Base-by-base conservation (phyloP, 73 alveolate species). In the Uronychia binucleata region DNA sequence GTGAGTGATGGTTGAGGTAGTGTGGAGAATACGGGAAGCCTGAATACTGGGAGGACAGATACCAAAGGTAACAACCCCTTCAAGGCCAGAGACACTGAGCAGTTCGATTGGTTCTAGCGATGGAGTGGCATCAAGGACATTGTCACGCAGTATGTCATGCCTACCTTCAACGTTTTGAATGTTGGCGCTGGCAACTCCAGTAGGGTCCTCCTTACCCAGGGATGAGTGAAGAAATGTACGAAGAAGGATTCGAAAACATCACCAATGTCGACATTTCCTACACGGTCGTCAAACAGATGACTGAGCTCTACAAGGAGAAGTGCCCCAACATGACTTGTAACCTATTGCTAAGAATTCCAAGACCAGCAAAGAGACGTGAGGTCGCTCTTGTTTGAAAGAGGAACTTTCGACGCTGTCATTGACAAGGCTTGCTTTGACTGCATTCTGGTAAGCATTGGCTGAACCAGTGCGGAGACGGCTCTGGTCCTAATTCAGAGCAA, bases 1-100 rank as follows among this genome's bases (percentile, higher is more conserved):
- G n/a, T n/a, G n/a, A n/a, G n/a, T n/a, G n/a, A n/a, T n/a, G n/a
- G n/a, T n/a, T n/a, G n/a, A n/a, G n/a, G n/a, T n/a, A n/a, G n/a
- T n/a, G n/a, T n/a, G n/a, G n/a, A n/a, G n/a, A 96, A 91, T 97
- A 96, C 95, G 99, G 99, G 78, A 97, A 96, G 86, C 96, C 98
- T 59, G 99, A 97, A 86, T 97, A 97, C 89, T 97, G 99, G 99
- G 99, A 97, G 87, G 99, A 97, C 90, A 86, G 99, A 88, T 97
- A 97, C 93, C 94, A 98, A 77, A 92, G 94, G 98, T 95, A 93
- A 35, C 33, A 75, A 34, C 29, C 33, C 34, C 25, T 34, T 57
- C 26, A 26, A 46, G 32, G 30, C 1, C 80, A 95, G 99, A 78
- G 98, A 97, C 75, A 97, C 98, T 77, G 99, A 97, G 75, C 99